Evolutionary conservation across 345 rosid genomes (phyloP), one percentile per base, ranked within the genome.

Genomic region (Ceriops decandra): DNA sequence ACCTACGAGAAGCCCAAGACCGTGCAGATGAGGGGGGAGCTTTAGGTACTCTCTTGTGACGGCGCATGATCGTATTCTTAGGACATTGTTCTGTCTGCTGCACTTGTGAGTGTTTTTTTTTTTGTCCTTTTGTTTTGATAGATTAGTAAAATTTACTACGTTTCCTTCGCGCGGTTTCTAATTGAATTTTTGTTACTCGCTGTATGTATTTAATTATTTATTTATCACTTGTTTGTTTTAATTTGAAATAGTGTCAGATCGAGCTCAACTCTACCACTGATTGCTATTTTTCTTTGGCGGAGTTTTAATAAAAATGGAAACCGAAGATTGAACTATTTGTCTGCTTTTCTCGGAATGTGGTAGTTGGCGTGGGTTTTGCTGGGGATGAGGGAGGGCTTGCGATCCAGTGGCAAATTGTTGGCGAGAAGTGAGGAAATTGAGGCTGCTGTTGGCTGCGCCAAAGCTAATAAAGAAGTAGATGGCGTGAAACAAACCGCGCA

Each of bases 361-460:
- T 74, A 59, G 53, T 68, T 36, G 5, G 49, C 17, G 5, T 32
- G 17, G 52, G 24, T 64, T 35, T 65, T 53, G 67, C 52, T 28
- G 66, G 62, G 57, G 69, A 78, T 88, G 89, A 78, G 60, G 60
- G 69, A 71, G 54, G 80, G 82, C 13, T 62, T 82, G 85, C 70
- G 85, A 72, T 84, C 88, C 1, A 36, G 69, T 11, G 69, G 67
- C 20, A 56, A 60, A 70, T 58, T 60, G 51, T 32, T 7, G 63
- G 68, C 19, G 30, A 70, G 71, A 57, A 70, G 68, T 21, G 81
- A 78, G 63, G 56, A 17, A 64, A 68, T 66, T 57, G 64, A 81
- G 69, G 49, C 57, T 49, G 66, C 56, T 26, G 61, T 73, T 1
- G 22, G 58, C 36, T 51, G 20, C 52, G 68, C 31, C 35, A 26